phyloP scores from a whole-genome alignment of 2,329 filamentous ascomycete genomes.

The Stachybotrys elegans region DNA sequence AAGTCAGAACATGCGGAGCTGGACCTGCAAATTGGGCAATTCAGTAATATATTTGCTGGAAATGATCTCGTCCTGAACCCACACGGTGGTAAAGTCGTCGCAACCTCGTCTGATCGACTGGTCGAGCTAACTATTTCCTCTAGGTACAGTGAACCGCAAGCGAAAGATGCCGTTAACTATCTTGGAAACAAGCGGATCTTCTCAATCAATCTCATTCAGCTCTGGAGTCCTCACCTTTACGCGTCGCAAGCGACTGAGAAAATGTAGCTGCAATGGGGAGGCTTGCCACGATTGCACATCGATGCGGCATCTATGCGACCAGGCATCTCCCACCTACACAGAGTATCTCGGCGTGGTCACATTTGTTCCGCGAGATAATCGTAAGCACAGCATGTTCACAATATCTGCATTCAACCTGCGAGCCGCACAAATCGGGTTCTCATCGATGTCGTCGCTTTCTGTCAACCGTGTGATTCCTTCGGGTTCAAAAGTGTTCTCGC shows the following conservation, averaged over 20 bases:
- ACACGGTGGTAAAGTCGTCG: too few relatives aligned
- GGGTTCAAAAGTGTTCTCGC: neutral
- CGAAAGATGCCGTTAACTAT: neutral
- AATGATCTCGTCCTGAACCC: too few relatives aligned
- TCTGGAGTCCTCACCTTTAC: neutral
- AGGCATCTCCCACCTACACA: neutral
- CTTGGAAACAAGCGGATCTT: neutral
- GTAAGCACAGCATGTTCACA: constrained; percentile 6
- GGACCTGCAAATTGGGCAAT: too few relatives aligned
- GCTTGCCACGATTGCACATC: neutral
- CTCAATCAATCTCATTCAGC: neutral
- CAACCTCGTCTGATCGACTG: too few relatives aligned
- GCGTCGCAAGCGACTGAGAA: neutral
- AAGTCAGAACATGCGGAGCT: too few relatives aligned
- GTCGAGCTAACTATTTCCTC: too few relatives aligned
- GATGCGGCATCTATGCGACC: neutral
- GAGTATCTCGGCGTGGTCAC: constrained; percentile 5
- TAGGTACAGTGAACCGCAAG: too few relatives aligned
- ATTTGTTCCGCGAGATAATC: neutral
- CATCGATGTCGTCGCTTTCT: constrained; percentile 4
- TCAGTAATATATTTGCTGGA: too few relatives aligned
- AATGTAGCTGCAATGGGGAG: neutral
- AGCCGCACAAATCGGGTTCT: neutral
- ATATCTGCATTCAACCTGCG: constrained; percentile 1
- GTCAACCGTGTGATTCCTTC: constrained; percentile 1